These are phyloP conservation scores for Bacterosira constricta DNA, from an alignment of 108 stramenopile genomes.

Conservation along the genomic window DNA sequence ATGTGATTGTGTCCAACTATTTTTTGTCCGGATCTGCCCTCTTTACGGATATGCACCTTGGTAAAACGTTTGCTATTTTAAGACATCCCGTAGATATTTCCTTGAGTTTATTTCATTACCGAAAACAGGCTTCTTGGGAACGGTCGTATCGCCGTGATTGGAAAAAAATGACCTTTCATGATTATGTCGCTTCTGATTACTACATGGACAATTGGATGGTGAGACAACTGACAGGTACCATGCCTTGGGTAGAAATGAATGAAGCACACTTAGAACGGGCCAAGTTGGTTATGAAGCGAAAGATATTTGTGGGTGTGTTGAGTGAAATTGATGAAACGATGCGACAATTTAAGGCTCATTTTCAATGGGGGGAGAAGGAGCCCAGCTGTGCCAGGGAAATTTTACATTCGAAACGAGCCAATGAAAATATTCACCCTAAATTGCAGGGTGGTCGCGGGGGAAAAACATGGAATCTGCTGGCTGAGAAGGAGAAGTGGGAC, in stretches of 20 bases:
- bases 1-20: slow-evolving; percentile 41
- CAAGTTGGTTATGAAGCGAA: slow-evolving; percentile 17
- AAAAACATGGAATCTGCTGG: slow-evolving; percentile 6
- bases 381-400: slow-evolving; percentile 18
- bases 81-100: slow-evolving; percentile 42
- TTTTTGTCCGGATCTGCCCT: slow-evolving; percentile 29
- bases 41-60: slow-evolving; percentile 26
- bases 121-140: slow-evolving; percentile 45
- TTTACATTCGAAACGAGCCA: slow-evolving; percentile 8
- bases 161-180: slow-evolving; percentile 29
- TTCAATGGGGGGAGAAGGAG: slow-evolving; percentile 28
- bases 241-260: slow-evolving; percentile 35
- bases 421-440: slow-evolving; percentile 21
- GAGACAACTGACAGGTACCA: slow-evolving; percentile 37
- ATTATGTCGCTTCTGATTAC: slow-evolving; percentile 20
- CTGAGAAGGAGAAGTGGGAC: slow-evolving; percentile 29
- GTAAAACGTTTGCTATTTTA: slow-evolving; percentile 28
- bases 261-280: slow-evolving; percentile 32
- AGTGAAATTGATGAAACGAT: slow-evolving; percentile 43
- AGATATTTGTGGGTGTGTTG: slow-evolving; percentile 36
- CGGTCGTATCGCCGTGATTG: slow-evolving; percentile 31
- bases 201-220: slow-evolving; percentile 46
- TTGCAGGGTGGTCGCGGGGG: slow-evolving; percentile 13
- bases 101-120: slow-evolving; percentile 42
- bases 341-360: slow-evolving; percentile 27